Evolutionary conservation across 176 grass and related monocot species (phyloP), one percentile per base, ranked within the genome.

Genomic region (Chloris gayana): DNA sequence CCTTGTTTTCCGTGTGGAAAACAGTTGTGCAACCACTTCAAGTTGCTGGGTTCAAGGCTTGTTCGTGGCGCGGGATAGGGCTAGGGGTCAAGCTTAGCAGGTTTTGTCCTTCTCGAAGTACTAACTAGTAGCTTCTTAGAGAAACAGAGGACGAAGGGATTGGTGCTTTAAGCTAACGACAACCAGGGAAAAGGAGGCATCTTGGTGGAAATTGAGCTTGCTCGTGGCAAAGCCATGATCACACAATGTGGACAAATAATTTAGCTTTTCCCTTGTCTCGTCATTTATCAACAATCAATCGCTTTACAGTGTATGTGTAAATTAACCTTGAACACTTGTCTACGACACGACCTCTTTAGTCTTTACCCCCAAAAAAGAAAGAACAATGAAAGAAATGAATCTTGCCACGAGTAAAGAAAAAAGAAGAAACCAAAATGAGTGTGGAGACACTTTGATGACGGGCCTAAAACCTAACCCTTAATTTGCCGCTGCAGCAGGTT

Each of bases 331-430:
- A 21, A 58, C 85, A 66, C 56, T 70, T 25, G 54, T 69, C 79
- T 76, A 82, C 33, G 78, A 64, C 81, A 88, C 63, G 26, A 79
- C 34, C 65, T 34, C 42, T 63, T 53, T 84, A 63, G 25, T 88
- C 70, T 76, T 65, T 46, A 64, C 29, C 46, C n/a, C 46, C 29
- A 14, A 57, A 18, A 11, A 22, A 58, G 53, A 56, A 21, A 75
- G 74, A 73, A 70, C 51, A 78, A 78, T 29, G 57, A 85, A 85
- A 75, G 51, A 83, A 85, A 79, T 67, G 69, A 78, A 88, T 79
- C 70, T 32, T 64, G 68, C 37, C 67, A 77, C 63, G 81, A 75
- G 35, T 30, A 9, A 4, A 17, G 15, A 2, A 47, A 65, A 14
- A 38, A 51, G 14, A 49, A 2, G 21, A 33, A 64, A 26, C 22